A percentile compares a stretch with the other conserved stretches of the same genome.
phyloP scores from a whole-genome alignment of 139 green algal species.

The Diplosphaera chodatii region DNA sequence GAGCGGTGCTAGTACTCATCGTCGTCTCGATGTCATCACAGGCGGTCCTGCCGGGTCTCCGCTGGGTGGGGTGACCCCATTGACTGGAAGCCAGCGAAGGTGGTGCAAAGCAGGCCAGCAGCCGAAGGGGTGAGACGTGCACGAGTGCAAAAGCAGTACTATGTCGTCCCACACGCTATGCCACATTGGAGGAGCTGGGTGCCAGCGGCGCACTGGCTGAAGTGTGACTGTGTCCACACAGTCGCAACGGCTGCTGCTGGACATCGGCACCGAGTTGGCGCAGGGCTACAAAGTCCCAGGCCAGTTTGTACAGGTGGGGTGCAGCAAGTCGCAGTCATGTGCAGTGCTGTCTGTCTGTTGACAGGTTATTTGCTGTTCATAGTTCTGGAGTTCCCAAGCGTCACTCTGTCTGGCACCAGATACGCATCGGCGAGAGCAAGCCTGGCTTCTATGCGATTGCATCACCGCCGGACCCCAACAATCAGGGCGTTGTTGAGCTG shows the following conservation, averaged over 20 bases:
- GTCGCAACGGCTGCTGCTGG: conserved; percentile 50
- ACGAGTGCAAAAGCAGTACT: not conserved
- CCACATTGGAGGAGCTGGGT: too few species aligned
- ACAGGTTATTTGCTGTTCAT: not conserved
- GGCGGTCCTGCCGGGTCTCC: not conserved
- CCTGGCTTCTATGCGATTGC: conserved; percentile 88
- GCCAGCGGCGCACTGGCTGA: too few species aligned
- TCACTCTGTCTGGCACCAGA: conserved; percentile 6
- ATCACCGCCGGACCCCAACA: conserved; percentile 54
- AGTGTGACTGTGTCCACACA: not conserved
- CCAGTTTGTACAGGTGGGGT: conserved; percentile 76
- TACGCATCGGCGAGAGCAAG: conserved; percentile 67
- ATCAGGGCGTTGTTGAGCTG: conserved; percentile 46
- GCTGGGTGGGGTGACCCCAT: conserved; percentile 48
- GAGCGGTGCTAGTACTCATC: too few species aligned
- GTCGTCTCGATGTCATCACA: not conserved
- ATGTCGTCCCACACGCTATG: too few species aligned
- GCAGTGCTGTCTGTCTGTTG: not conserved
- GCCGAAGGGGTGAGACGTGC: conserved; percentile 16
- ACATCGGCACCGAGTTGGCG: conserved; percentile 43
- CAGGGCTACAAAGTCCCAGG: conserved; percentile 70
- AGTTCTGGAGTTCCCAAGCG: not conserved
- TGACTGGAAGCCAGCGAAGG: conserved; percentile 40
- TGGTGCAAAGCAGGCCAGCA: conserved; percentile 8
- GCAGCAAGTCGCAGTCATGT: not conserved